These are phyloP conservation scores for Didymosphaeria variabile DNA, from an alignment of 2,329 filamentous ascomycete genomes.

Conservation along the genomic window DNA sequence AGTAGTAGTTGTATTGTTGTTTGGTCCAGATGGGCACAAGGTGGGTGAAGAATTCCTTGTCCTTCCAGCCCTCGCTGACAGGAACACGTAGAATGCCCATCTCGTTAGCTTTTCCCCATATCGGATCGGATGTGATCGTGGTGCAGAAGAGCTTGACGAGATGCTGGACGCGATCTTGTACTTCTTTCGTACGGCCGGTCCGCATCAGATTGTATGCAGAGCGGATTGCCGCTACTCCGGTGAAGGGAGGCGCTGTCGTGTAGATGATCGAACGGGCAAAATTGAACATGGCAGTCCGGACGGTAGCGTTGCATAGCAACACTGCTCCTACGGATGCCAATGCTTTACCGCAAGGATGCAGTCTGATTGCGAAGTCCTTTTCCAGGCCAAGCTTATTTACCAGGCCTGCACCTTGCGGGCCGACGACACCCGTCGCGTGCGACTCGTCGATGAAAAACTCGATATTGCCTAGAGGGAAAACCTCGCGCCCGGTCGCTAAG, in stretches of 20 bases:
- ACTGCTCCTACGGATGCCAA: slow-evolving; percentile 31
- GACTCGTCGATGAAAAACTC: slow-evolving; percentile 73
- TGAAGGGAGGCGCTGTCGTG: slow-evolving; percentile 45
- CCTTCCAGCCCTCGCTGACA: slow-evolving; percentile 19
- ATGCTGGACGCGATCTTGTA: slow-evolving; percentile 18
- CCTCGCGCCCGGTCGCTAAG: slow-evolving; percentile 62
- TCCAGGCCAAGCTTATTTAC: slow-evolving; percentile 50
- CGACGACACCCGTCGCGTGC: slow-evolving; percentile 69
- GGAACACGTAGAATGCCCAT: slow-evolving; percentile 20
- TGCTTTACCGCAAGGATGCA: slow-evolving; percentile 41
- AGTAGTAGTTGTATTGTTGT: not conserved
- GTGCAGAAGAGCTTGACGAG: slow-evolving; percentile 19
- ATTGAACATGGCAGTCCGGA: slow-evolving; percentile 17
- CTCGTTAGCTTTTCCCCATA: slow-evolving; percentile 17
- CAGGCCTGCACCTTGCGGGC: slow-evolving; percentile 63
- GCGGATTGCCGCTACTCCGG: slow-evolving; percentile 47
- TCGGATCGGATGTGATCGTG: slow-evolving; percentile 2
- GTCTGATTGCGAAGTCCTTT: slow-evolving; percentile 34
- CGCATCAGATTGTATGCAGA: slow-evolving; percentile 39
- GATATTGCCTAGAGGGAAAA: slow-evolving; percentile 67
- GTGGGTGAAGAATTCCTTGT: slow-evolving; percentile 11
- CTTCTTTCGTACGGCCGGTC: slow-evolving; percentile 15
- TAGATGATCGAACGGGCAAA: slow-evolving; percentile 39
- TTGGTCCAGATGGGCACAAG: slow-evolving; percentile 16
- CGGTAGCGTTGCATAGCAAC: slow-evolving; percentile 26